These are phyloP conservation scores for Nidularia pulvinata DNA, from an alignment of 768 basidiomycete species.

Conservation along the genomic window DNA sequence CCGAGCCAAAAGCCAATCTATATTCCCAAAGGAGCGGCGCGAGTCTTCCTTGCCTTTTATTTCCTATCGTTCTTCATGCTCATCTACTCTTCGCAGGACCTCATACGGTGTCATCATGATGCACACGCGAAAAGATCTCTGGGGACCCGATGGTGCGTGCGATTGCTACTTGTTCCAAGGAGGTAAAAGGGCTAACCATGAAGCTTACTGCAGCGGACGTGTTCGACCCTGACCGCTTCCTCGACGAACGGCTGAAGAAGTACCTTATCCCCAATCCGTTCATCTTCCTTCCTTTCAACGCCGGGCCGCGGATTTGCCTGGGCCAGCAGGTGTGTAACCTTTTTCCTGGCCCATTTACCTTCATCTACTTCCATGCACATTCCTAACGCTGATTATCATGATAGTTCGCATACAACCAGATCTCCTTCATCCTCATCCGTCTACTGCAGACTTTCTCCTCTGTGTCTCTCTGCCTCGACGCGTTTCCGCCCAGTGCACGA, in stretches of 20 bases:
- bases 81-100: conserved; percentile 7
- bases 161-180: background rate
- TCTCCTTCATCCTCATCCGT: conserved; percentile 45
- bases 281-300: conserved; percentile 16
- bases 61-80: background rate
- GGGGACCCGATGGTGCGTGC: conserved; percentile 42
- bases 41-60: background rate
- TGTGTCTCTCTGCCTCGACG: conserved; percentile 31
- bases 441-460: conserved; percentile 41
- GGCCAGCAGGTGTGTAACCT: conserved; percentile 11
- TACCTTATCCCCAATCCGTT: conserved; percentile 40
- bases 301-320: conserved; percentile 9
- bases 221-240: conserved; percentile 51
- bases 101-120: conserved; percentile 35
- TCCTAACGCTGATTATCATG: background rate
- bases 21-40: conserved; percentile 4
- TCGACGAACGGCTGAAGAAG: conserved; percentile 39
- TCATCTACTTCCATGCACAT: background rate
- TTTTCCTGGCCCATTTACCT: background rate
- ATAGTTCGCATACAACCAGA: conserved; percentile 53
- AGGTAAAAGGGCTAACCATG: background rate
- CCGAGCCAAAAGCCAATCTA: conserved; percentile 4
- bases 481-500: conserved; percentile 25
- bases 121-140: conserved; percentile 41
- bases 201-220: conserved; percentile 18